A percentile compares a stretch with the other conserved stretches of the same genome.
Evolutionary conservation across 257 asterid species (phyloP).

Genomic region (Solanum ossicruentum): DNA sequence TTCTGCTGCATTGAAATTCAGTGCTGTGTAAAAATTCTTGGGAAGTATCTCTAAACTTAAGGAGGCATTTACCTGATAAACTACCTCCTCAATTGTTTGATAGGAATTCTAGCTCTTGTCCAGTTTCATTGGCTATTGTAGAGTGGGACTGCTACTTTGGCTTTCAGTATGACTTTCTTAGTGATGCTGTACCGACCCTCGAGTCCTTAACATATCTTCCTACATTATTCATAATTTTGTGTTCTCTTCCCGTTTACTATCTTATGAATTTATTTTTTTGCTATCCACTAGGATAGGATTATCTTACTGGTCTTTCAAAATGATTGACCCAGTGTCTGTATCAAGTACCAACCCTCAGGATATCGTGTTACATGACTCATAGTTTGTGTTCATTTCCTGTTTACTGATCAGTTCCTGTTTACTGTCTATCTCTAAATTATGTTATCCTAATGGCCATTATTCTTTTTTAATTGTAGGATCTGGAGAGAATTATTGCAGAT

Average conservation of each 20-base stretch:
- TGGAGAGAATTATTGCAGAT: constrained; percentile 59
- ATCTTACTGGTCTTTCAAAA: background rate
- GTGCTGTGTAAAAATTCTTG: background rate
- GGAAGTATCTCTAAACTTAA: background rate
- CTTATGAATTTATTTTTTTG: background rate
- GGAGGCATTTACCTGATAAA: background rate
- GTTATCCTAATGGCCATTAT: background rate
- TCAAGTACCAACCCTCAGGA: background rate
- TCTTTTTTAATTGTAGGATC: constrained; percentile 39
- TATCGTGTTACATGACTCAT: background rate
- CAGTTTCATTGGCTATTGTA: background rate
- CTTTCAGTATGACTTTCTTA: background rate
- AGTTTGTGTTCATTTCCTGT: background rate
- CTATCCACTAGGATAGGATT: background rate
- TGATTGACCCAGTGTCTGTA: background rate
- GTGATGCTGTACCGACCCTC: background rate
- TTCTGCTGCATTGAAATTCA: background rate
- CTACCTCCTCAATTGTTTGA: background rate
- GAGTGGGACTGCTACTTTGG: background rate
- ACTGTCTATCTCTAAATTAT: background rate
- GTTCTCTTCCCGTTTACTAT: background rate
- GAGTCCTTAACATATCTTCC: background rate
- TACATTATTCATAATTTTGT: background rate
- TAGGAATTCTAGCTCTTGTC: background rate
- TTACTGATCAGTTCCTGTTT: background rate